These are phyloP conservation scores for Pelagomonas calceolata DNA, from an alignment of 108 stramenopile species.

Conservation along the genomic window DNA sequence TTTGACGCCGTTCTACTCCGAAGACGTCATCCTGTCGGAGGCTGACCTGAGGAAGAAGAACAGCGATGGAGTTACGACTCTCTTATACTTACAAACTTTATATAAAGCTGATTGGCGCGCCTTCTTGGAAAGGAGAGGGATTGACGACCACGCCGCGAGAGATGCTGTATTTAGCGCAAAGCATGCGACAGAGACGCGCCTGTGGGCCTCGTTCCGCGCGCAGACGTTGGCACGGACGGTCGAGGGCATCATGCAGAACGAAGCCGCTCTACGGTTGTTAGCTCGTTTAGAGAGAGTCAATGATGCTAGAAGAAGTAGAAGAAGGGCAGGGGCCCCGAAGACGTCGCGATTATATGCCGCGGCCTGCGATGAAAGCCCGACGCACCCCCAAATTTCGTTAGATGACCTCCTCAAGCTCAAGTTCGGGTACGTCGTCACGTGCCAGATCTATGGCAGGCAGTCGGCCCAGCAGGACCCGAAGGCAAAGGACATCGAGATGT, in stretches of 20 bases:
- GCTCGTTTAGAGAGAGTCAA: constrained; percentile 74
- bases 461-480: constrained; percentile 85
- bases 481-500: constrained; percentile 86
- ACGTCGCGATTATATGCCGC: neutral
- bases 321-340: neutral
- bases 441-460: constrained; percentile 92
- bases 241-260: constrained; percentile 96
- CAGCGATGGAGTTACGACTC: constrained; percentile 79
- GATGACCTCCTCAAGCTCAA: constrained; percentile 84
- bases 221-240: constrained; percentile 90
- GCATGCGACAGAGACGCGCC: constrained; percentile 68
- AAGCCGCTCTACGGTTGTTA: constrained; percentile 83
- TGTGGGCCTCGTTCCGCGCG: constrained; percentile 91
- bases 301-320: neutral
- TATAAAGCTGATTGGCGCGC: constrained; percentile 88
- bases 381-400: constrained; percentile 27
- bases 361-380: constrained; percentile 44
- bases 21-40: constrained; percentile 86
- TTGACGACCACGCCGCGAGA: constrained; percentile 49
- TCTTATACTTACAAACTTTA: constrained; percentile 89
- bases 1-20: constrained; percentile 91
- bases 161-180: constrained; percentile 17
- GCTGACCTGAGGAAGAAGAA: constrained; percentile 69
- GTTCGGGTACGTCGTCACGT: constrained; percentile 91
- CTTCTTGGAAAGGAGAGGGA: constrained; percentile 74